Evolutionary conservation across 805 yeast genomes (phyloP).

Genomic region (Lachancea kluyveri): DNA sequence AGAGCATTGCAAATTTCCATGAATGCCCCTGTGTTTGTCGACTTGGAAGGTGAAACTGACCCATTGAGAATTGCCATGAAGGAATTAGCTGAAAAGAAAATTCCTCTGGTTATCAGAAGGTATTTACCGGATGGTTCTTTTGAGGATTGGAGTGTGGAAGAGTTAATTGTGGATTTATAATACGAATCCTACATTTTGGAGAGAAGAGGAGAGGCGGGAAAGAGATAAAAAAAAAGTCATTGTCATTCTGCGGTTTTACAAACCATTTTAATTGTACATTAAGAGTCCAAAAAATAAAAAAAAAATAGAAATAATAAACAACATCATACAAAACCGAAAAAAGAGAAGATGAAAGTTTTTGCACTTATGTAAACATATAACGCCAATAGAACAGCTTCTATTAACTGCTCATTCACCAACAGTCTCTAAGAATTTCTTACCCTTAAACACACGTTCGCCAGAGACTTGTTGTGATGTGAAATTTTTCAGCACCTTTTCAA

Average conservation of each 20-base stretch:
- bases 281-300: too few relatives aligned
- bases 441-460: constrained; percentile 54
- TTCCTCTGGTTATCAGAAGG: constrained; percentile 92
- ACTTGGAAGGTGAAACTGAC: constrained; percentile 98
- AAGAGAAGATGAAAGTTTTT: background rate
- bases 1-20: constrained; percentile 95
- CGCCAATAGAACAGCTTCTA: background rate
- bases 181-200: too few relatives aligned
- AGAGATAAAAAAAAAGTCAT: background rate
- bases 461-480: constrained; percentile 52
- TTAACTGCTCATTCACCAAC: constrained; percentile 23
- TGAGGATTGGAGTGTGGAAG: constrained; percentile 99
- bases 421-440: constrained; percentile 55
- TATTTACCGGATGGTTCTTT: constrained; percentile 94
- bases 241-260: too few relatives aligned
- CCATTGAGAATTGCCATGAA: constrained; percentile 97
- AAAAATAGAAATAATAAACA: too few relatives aligned
- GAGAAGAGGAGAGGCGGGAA: too few relatives aligned
- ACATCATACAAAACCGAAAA: constrained; percentile 4
- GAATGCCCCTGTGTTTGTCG: constrained; percentile 98
- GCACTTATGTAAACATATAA: constrained; percentile 1
- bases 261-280: too few relatives aligned
- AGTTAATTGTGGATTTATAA: constrained; percentile 79
- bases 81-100: constrained; percentile 89
- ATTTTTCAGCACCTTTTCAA: constrained; percentile 45